A percentile compares a stretch with the other conserved stretches of the same genome.
Conservation (phyloP, 371 early-diverging fungal species). For the Syncephalastrum monosporum region DNA sequence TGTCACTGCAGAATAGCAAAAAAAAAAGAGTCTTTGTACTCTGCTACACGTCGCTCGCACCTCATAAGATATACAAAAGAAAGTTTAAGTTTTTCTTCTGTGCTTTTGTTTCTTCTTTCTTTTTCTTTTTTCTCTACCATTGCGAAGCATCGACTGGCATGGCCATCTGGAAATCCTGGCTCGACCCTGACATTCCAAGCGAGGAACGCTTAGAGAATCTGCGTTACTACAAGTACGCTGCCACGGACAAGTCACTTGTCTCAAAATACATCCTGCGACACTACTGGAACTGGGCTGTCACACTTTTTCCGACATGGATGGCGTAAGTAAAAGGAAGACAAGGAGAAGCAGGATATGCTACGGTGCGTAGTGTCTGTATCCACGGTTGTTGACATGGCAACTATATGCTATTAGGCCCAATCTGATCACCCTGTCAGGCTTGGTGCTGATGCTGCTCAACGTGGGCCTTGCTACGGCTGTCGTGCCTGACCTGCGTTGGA, state of each 20-base stretch:
- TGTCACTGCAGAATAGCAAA: no score
- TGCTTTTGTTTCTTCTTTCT: conserved; percentile 2
- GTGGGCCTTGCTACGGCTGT: conserved; percentile 67
- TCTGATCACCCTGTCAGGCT: conserved; percentile 94
- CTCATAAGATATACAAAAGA: not conserved
- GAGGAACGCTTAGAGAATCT: conserved; percentile 74
- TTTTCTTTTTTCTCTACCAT: conserved; percentile 1
- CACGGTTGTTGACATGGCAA: not conserved
- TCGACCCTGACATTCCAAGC: conserved; percentile 26
- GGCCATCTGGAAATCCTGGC: conserved; percentile 14
- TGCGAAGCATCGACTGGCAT: not conserved
- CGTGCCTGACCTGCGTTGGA: conserved; percentile 68
- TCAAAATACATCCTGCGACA: conserved; percentile 80
- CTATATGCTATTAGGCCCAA: conserved; percentile 75
- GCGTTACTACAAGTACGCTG: conserved; percentile 78
- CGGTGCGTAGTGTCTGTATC: not conserved
- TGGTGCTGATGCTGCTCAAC: conserved; percentile 83
- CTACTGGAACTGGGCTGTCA: conserved; percentile 90
- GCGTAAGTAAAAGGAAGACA: conserved; percentile 63
- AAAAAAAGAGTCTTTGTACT: conserved; percentile 58
- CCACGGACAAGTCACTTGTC: conserved; percentile 86
- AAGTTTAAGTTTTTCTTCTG: not conserved
- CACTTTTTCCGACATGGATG: conserved; percentile 89
- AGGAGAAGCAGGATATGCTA: not conserved
- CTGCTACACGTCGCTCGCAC: not conserved